These are phyloP conservation scores for Yamadazyma akitaensis DNA, from an alignment of 805 yeast species.

Conservation along the genomic window DNA sequence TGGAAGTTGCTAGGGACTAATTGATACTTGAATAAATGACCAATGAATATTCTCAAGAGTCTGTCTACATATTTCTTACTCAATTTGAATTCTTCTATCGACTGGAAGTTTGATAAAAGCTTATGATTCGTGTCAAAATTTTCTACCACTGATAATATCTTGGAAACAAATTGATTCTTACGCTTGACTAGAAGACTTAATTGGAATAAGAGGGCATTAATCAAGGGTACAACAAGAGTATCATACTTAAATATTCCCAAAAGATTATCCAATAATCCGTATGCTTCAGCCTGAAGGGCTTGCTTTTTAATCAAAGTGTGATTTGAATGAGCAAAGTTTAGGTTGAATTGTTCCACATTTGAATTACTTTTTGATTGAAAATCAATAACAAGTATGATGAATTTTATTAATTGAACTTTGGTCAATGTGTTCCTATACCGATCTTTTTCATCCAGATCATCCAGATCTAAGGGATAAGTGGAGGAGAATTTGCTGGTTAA, in stretches of 20 bases:
- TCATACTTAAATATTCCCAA: constrained; percentile 55
- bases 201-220: constrained; percentile 67
- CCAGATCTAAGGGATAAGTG: constrained; percentile 49
- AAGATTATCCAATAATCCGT: constrained; percentile 62
- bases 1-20: constrained; percentile 35
- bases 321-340: constrained; percentile 46
- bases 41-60: constrained; percentile 43
- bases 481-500: constrained; percentile 63
- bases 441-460: constrained; percentile 49
- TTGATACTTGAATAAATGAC: constrained; percentile 34
- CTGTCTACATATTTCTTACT: constrained; percentile 64
- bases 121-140: constrained; percentile 59
- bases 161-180: constrained; percentile 58
- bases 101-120: constrained; percentile 47
- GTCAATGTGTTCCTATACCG: constrained; percentile 51
- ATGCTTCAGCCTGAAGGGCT: constrained; percentile 64
- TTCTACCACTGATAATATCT: constrained; percentile 57
- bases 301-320: constrained; percentile 63
- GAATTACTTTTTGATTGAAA: constrained; percentile 44
- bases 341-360: constrained; percentile 39
- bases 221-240: constrained; percentile 49
- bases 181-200: constrained; percentile 59
- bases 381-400: constrained; percentile 50
- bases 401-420: constrained; percentile 68
- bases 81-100: constrained; percentile 48